Evolutionary conservation across 257 asterid species (phyloP).

Genomic region (Solanum gandarillasii): DNA sequence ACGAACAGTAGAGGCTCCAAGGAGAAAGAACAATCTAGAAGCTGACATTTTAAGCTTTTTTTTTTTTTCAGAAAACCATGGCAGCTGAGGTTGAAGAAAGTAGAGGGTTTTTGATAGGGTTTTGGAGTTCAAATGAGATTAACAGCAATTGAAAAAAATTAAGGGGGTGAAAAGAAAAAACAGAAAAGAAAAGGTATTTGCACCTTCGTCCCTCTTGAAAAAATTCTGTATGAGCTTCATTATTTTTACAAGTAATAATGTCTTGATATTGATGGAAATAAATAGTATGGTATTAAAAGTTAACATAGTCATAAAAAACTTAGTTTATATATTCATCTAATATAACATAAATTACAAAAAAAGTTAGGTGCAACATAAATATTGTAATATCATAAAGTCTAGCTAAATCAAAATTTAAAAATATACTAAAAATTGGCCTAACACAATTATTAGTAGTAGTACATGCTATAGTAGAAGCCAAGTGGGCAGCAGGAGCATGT

Average conservation of each 20-base stretch:
- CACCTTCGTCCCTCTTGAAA: background rate
- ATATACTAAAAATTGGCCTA: too few species aligned
- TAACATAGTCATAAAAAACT: too few species aligned
- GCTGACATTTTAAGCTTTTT: constrained; percentile 17
- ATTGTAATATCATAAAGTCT: too few species aligned
- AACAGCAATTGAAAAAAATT: background rate
- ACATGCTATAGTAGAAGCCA: background rate
- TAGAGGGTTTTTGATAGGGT: background rate
- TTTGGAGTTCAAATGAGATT: background rate
- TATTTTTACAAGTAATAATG: background rate
- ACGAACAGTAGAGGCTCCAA: constrained; percentile 43
- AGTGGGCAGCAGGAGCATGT: background rate
- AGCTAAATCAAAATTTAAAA: background rate
- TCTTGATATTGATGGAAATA: too few species aligned
- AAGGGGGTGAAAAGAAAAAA: background rate
- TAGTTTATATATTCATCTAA: too few species aligned
- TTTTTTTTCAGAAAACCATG: background rate
- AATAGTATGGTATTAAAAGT: too few species aligned
- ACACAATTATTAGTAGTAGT: too few species aligned
- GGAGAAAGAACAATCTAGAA: constrained; percentile 34
- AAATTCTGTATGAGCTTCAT: background rate
- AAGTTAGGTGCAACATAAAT: too few species aligned
- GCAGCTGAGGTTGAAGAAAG: background rate
- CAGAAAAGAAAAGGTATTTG: background rate
- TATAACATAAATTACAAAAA: too few species aligned